A percentile compares a stretch with the other conserved stretches of the same genome.
These are phyloP conservation scores for Botrytis deweyae DNA, from an alignment of 2,329 filamentous ascomycete species.

Conservation along the genomic window DNA sequence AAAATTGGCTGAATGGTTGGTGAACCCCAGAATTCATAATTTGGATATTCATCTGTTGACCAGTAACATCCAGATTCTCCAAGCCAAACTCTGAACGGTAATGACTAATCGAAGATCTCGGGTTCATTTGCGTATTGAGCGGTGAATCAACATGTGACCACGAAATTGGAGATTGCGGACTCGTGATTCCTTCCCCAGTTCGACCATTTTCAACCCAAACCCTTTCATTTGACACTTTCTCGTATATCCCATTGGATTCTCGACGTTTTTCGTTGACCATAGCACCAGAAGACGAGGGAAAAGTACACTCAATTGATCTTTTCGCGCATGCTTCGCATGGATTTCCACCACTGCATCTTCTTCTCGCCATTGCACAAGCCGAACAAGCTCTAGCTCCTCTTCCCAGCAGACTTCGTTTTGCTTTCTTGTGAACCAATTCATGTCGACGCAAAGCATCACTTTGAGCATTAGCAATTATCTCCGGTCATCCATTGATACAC, in stretches of 20 bases:
- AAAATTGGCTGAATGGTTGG: not conserved
- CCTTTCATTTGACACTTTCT: not conserved
- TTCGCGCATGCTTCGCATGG: not conserved
- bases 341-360: slow-evolving; percentile 10
- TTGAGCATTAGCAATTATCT: not conserved
- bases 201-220: not conserved
- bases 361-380: slow-evolving; percentile 3
- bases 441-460: slow-evolving; percentile 16
- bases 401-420: slow-evolving; percentile 9
- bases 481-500: not conserved
- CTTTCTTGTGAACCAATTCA: slow-evolving; percentile 11
- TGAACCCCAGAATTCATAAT: not conserved
- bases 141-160: not conserved
- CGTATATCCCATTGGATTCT: not conserved
- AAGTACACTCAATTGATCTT: not conserved
- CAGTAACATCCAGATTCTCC: not conserved
- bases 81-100: not conserved
- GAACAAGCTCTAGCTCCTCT: slow-evolving; percentile 15
- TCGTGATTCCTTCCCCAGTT: not conserved
- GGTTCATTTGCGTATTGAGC: not conserved
- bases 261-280: not conserved
- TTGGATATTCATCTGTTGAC: slow-evolving; percentile 1
- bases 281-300: not conserved
- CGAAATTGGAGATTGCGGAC: not conserved
- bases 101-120: not conserved